A percentile compares a stretch with the other conserved stretches of the same genome.
These are phyloP conservation scores for Colletotrichum graminicola DNA, from an alignment of 2,329 filamentous ascomycete species.

Conservation along the genomic window DNA sequence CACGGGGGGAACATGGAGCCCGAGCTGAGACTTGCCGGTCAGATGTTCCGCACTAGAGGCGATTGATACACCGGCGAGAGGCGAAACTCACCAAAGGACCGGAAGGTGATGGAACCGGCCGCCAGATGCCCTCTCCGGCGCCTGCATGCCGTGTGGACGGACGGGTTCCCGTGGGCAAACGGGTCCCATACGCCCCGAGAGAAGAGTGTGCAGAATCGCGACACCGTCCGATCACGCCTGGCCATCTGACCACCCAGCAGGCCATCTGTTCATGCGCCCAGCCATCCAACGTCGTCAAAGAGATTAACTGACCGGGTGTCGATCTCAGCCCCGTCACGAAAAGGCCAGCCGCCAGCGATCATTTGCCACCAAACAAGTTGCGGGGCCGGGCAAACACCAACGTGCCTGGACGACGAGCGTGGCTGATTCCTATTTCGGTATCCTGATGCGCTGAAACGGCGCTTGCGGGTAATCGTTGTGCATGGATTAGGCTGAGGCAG, in stretches of 20 bases:
- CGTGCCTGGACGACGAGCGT: constrained; percentile 9
- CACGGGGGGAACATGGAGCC: neutral
- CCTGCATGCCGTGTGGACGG: neutral
- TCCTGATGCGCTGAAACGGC: constrained; percentile 31
- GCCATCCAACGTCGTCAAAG: neutral
- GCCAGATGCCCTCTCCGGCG: neutral
- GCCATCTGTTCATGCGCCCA: neutral
- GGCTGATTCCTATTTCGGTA: constrained; percentile 15
- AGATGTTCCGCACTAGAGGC: neutral
- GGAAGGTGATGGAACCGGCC: neutral
- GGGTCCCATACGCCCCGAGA: neutral
- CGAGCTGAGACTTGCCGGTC: neutral
- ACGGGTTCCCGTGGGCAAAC: neutral
- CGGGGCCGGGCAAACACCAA: constrained; percentile 2
- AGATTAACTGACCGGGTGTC: neutral
- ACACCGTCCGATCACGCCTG: neutral
- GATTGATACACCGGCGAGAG: neutral
- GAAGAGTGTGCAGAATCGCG: neutral
- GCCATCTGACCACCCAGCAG: neutral
- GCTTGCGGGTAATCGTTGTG: constrained; percentile 19
- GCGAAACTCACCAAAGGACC: neutral
- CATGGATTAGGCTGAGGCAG: neutral
- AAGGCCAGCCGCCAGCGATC: constrained; percentile 1
- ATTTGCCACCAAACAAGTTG: constrained; percentile 10
- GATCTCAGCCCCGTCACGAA: constrained; percentile 3